Percentiles rank a stretch among this genome's conserved stretches.
Evolutionary conservation across 257 asterid species (phyloP).

Genomic region (Fraxinus excelsior): DNA sequence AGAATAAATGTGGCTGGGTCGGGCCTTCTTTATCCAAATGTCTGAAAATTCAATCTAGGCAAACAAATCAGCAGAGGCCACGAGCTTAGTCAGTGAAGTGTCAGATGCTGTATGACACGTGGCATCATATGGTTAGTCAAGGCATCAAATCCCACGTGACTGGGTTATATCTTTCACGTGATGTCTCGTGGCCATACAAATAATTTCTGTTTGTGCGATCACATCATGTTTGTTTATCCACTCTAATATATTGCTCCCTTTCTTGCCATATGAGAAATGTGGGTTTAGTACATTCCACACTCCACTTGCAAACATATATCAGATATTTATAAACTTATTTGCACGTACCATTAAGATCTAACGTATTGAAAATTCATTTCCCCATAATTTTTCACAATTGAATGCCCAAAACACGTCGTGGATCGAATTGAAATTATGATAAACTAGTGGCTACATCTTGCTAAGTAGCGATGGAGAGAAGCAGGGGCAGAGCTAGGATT

Average conservation of each 20-base stretch:
- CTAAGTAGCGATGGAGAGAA: too few species aligned
- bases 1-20: not conserved
- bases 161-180: slow-evolving; percentile 3
- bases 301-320: too few species aligned
- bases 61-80: not conserved
- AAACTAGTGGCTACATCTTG: too few species aligned
- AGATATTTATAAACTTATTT: too few species aligned
- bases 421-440: too few species aligned
- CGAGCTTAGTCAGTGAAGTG: not conserved
- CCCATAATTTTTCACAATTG: too few species aligned
- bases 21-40: not conserved
- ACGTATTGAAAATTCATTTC: too few species aligned
- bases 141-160: slow-evolving; percentile 14
- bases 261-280: too few species aligned
- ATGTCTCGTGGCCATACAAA: not conserved
- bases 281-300: too few species aligned
- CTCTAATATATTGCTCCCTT: not conserved
- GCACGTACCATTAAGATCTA: too few species aligned
- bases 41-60: not conserved
- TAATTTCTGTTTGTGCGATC: not conserved
- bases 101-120: not conserved
- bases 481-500: too few species aligned
- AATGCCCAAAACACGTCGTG: too few species aligned
- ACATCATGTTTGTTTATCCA: not conserved
- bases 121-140: slow-evolving; percentile 9